Conservation (phyloP, 2,329 filamentous ascomycete species). For the Penicillium sp. region DNA sequence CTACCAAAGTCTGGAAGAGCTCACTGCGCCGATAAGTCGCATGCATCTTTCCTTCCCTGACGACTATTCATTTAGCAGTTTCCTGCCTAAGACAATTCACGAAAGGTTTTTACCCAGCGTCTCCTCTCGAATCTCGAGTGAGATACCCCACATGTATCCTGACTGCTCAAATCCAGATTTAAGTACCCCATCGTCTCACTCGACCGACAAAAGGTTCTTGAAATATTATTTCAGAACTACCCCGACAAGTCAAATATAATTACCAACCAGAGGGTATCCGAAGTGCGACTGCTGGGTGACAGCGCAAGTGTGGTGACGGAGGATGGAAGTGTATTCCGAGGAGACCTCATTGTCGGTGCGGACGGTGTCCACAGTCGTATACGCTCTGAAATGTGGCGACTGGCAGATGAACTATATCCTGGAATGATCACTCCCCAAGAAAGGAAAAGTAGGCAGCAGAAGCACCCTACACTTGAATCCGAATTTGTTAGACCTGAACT, state of each 20-base stretch:
- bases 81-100: background rate
- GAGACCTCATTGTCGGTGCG: constrained; percentile 7
- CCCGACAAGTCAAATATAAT: background rate
- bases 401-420: background rate
- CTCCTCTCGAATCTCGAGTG: background rate
- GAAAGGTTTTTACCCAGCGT: background rate
- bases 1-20: background rate
- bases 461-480: background rate
- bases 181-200: background rate
- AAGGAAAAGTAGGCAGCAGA: background rate
- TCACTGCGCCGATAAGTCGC: background rate
- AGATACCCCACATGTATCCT: background rate
- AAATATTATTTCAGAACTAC: background rate
- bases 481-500: background rate
- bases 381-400: constrained; percentile 2
- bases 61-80: constrained; percentile 1
- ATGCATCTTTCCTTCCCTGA: constrained; percentile 1
- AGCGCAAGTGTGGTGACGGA: background rate
- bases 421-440: background rate
- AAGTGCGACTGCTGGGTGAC: background rate
- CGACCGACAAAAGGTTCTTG: background rate
- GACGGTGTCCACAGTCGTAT: constrained; percentile 10
- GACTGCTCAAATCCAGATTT: background rate
- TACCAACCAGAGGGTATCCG: background rate
- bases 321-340: background rate